A percentile compares a stretch with the other conserved stretches of the same genome.
phyloP scores from a whole-genome alignment of 768 basidiomycete species.

The Favolaschia claudopus region DNA sequence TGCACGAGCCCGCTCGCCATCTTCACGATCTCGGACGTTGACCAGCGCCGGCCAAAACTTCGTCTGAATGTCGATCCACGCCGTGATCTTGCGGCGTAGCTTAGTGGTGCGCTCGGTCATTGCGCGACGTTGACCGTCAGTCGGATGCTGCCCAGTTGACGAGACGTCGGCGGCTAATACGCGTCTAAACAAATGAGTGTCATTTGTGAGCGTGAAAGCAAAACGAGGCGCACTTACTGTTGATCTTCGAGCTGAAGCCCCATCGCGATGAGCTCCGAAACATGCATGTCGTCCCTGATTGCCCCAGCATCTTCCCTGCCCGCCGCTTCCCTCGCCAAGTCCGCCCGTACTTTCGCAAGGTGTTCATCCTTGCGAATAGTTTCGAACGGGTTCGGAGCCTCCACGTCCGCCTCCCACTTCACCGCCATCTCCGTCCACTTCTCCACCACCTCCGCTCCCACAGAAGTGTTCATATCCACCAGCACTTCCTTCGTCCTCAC shows the following conservation, averaged over 20 bases:
- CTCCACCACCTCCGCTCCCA: neutral
- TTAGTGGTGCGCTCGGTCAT: conserved; percentile 20
- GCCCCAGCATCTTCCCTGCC: neutral
- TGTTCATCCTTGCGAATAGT: neutral
- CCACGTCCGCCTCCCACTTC: conserved; percentile 14
- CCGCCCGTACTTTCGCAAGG: conserved; percentile 14
- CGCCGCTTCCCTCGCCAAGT: conserved; percentile 28
- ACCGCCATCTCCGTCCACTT: conserved; percentile 10
- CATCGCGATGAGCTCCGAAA: conserved; percentile 9
- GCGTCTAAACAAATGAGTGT: neutral
- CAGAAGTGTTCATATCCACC: neutral
- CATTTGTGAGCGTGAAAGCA: neutral
- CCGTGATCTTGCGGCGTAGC: conserved; percentile 17
- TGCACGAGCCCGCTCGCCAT: no score
- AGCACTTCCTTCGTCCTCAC: neutral
- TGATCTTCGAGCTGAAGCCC: conserved; percentile 24
- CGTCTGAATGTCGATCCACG: conserved; percentile 11
- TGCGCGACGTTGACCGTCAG: conserved; percentile 24
- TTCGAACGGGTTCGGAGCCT: conserved; percentile 15
- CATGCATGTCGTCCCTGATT: conserved; percentile 6
- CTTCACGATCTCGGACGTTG: no score
- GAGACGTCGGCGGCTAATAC: neutral
- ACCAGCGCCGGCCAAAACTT: no score
- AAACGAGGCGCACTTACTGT: conserved; percentile 14
- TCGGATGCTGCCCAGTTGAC: conserved; percentile 15